Evolutionary conservation across 305 asterid species (phyloP), one percentile per base, ranked within the genome.

Genomic region (Fraxinus albicans): DNA sequence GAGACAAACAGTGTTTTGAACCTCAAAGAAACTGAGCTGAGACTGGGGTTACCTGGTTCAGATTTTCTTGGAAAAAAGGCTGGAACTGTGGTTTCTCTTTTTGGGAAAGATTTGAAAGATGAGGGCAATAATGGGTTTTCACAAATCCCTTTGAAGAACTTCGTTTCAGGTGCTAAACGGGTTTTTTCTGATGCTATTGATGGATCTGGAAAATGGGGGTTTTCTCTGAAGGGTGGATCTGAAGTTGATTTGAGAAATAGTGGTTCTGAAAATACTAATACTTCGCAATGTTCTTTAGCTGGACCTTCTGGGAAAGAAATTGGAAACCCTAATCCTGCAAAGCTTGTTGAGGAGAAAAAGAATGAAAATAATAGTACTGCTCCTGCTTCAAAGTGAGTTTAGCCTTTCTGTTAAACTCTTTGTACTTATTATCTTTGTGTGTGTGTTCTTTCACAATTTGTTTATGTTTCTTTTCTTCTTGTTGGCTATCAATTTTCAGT

Each of bases 31-130:
- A 94, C 98, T 12, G 98, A 94, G 85, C 88, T 94, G 76, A 92
- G 96, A 89, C 97, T 94, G 60, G 97, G 98, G 0, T 81, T 94
- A 81, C 98, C 98, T 5, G 98, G 98, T 77, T 91, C 93, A 0
- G 92, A 90, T 74, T 89, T 90, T 25, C 90, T 91, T n/a, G 91
- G 83, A 27, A 88, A 91, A 79, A 91, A 87, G 74, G 44, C 40
- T 79, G 89, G 69, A 38, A 77, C 34, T 80, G 96, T 90, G 79
- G 78, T 86, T 82, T 90, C 92, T 29, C 83, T 92, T n/a, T 90
- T 92, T 72, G 93, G 94, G 38, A 92, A 88, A 58, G 92, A 88
- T 80, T 86, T 88, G 69, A 88, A 88, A 85, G 91, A 91, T 82
- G 89, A 85, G 53, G 42, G 13, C 36, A 27, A 19, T 55, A 73